These are phyloP conservation scores for Pachyrhizus erosus DNA, from an alignment of 306 rosid genomes.

Conservation along the genomic window DNA sequence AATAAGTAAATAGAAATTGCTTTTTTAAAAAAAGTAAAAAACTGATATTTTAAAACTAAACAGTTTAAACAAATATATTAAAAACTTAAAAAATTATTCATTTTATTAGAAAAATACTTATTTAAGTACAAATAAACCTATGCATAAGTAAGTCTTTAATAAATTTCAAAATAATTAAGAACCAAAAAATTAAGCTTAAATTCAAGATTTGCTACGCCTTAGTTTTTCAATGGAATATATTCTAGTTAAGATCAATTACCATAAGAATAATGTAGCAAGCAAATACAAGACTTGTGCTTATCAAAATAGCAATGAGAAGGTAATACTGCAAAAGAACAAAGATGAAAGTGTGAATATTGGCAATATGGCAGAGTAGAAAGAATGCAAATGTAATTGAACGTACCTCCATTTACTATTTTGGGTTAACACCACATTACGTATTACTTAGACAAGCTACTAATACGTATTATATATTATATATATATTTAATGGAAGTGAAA, in stretches of 20 bases:
- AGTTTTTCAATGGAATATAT: not conserved
- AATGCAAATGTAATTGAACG: not conserved
- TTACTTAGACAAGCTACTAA: slow-evolving; percentile 4
- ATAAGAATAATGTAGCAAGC: slow-evolving; percentile 39
- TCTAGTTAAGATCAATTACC: slow-evolving; percentile 25
- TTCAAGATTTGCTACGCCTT: not conserved
- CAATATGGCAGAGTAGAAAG: not conserved
- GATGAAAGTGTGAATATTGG: not conserved
- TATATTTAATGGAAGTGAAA: not conserved
- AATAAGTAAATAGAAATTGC: too few species aligned
- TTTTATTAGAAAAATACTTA: too few species aligned
- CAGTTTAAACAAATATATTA: too few species aligned
- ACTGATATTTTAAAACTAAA: too few species aligned
- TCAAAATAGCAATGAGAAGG: slow-evolving; percentile 47
- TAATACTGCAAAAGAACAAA: slow-evolving; percentile 35
- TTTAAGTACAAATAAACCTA: too few species aligned
- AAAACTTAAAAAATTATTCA: too few species aligned
- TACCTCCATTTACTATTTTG: slow-evolving; percentile 39
- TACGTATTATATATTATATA: not conserved
- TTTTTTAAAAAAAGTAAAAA: too few species aligned
- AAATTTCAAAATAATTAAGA: not conserved
- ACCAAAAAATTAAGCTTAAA: not conserved
- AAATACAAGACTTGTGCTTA: slow-evolving; percentile 47
- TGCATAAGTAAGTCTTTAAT: too few species aligned
- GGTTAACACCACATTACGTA: not conserved